A percentile compares a stretch with the other conserved stretches of the same genome.
These are phyloP conservation scores for Dipodascus albidus DNA, from an alignment of 805 yeast species.

Conservation along the genomic window DNA sequence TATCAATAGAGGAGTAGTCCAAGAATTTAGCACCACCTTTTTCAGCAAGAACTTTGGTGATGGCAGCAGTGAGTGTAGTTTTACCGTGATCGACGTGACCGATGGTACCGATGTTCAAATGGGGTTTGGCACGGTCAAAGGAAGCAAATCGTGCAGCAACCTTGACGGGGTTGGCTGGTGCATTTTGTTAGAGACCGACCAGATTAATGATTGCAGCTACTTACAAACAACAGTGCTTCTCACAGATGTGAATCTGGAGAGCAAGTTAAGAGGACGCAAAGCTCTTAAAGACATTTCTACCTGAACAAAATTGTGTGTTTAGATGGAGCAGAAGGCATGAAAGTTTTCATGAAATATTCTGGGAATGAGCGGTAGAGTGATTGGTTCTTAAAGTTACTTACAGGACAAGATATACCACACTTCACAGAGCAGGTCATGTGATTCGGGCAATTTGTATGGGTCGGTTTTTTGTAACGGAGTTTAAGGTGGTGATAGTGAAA, in stretches of 20 bases:
- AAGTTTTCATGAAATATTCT: background rate
- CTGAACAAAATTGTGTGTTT: background rate
- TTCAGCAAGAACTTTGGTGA: slow-evolving; percentile 84
- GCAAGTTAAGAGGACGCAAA: background rate
- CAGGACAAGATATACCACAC: background rate
- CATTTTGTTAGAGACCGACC: too few relatives aligned
- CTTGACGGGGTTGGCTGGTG: background rate
- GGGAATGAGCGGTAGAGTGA: background rate
- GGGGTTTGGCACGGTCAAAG: slow-evolving; percentile 93
- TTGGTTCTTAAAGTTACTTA: background rate
- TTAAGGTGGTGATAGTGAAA: too few relatives aligned
- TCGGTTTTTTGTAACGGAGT: too few relatives aligned
- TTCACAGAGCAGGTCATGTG: too few relatives aligned
- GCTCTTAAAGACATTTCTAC: background rate
- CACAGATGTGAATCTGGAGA: background rate
- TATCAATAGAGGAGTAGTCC: slow-evolving; percentile 88
- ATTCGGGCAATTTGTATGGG: too few relatives aligned
- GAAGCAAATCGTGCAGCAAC: slow-evolving; percentile 30
- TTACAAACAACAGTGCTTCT: background rate
- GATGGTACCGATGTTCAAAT: slow-evolving; percentile 93
- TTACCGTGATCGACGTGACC: slow-evolving; percentile 99
- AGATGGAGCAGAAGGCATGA: background rate
- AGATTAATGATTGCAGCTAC: too few relatives aligned
- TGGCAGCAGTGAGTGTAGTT: slow-evolving; percentile 96
- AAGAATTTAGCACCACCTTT: slow-evolving; percentile 88